A percentile compares a stretch with the other conserved stretches of the same genome.
These are phyloP conservation scores for Plectranthus barbatus DNA, from an alignment of 257 asterid species.

Conservation along the genomic window DNA sequence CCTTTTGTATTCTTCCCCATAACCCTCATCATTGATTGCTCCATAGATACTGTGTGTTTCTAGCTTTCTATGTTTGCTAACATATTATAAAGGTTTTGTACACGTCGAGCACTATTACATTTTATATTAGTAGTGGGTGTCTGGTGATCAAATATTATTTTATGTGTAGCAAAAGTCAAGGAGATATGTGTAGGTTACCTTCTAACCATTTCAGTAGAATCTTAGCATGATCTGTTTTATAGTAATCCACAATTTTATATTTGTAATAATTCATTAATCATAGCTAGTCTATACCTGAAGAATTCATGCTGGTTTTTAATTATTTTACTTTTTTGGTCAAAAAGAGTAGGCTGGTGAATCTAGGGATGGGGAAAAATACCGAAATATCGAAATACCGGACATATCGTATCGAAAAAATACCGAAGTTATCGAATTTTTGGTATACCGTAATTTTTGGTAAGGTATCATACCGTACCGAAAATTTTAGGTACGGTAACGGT, in stretches of 20 bases:
- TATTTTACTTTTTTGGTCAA: slow-evolving; percentile 11
- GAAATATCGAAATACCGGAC: no score
- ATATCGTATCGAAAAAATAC: no score
- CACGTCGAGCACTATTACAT: neutral
- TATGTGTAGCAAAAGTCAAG: neutral
- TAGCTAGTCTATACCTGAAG: neutral
- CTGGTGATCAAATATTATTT: neutral
- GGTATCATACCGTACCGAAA: no score
- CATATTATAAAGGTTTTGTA: neutral
- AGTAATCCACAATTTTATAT: neutral
- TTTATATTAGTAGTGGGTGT: no score
- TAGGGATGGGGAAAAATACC: no score
- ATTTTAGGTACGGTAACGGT: no score
- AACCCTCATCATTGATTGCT: slow-evolving; percentile 16
- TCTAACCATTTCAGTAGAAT: neutral
- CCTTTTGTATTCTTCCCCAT: slow-evolving; percentile 21
- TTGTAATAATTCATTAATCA: neutral
- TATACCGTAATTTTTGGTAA: no score
- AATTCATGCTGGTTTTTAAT: no score
- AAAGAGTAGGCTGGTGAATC: slow-evolving; percentile 15
- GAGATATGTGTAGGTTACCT: neutral
- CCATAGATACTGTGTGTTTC: slow-evolving; percentile 8
- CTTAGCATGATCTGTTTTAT: neutral
- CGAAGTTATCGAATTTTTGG: no score
- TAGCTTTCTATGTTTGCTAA: neutral